Base-by-base conservation (phyloP, 148 eudicot species). In the Chenopodium berlandieri region DNA sequence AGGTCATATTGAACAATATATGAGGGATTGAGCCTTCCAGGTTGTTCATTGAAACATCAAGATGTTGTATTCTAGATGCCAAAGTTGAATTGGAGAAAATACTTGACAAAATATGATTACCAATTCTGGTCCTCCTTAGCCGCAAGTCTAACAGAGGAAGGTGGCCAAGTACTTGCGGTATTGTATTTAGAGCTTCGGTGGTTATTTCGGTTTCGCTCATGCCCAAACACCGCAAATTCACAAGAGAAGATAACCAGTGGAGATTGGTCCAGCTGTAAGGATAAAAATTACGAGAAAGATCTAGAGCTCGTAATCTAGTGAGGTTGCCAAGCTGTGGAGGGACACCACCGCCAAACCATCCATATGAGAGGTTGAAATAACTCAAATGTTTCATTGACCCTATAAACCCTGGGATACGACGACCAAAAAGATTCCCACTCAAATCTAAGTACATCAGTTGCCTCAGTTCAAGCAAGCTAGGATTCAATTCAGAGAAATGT, bases 271-370 rank as follows among this genome's bases (percentile, higher is more conserved):
- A 37, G 40, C n/a, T n/a, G n/a, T 37, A 25, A 0, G n/a, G 16
- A n/a, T 2, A 0, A 19, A 7, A 44, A 27, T 79, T 81, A 64
- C 19, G n/a, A 62, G 69, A 2, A 81, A 84, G 81, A 79, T 84
- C 83, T 58, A 87, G 89, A 65, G 11, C 13, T 0, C 50, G 73
- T 70, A 89, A 76, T 50, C 54, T 69, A 3, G 86, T 81, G 0
- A 89, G 85, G 20, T 89, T 84, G 9, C 87, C 88, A 0, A 89
- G 76, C 0, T 84, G 84, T 4, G 73, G 79, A 47, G 90, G 89
- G 6, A 87, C 58, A 22, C n/a, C 8, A 30, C 82, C 78, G 0
- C 23, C 4, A 69, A 85, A 85, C 34, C 10, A 5, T 31, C 83
- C 62, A n/a, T n/a, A n/a, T n/a, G 84, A 84, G 62, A 89, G 86